Base-by-base conservation (phyloP, 2,329 filamentous ascomycete genomes). In the Xylaria sp. region DNA sequence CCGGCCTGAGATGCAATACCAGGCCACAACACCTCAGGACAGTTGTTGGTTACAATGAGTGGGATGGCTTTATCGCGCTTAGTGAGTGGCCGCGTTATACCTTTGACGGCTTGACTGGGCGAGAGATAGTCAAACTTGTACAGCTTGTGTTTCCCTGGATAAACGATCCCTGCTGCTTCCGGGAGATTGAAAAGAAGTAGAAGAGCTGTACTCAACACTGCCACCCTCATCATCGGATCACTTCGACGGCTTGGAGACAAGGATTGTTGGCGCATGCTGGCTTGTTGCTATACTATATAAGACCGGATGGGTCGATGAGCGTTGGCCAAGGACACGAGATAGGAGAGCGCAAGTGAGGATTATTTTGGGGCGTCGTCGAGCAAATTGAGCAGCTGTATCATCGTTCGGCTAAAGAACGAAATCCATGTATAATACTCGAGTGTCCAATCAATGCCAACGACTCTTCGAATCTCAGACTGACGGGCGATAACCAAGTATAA, bases 1-100 rank as follows among this genome's bases (percentile, higher is more conserved):
- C 93, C 93, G 56, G 87, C 85, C 76, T 94, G 91, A 0, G 92
- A 94, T 15, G 87, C 86, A 68, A 96, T 88, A 10, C 89, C 93
- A 1, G 93, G 93, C 87, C 91, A 95, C 71, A 96, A 89, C 0
- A 86, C 89, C 23, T 91, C 87, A 10, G 84, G 83, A 76, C 93
- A 97, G 65, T 86, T 85, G 80, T 95, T 97, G 67, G 89, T 90
- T 65, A 96, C 83, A 7, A 89, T 83, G 31, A 96, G 82, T 7
- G 91, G 90, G 48, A 89, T 77, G 12, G 77, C 57, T 28, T 73
- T 76, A 18, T 77, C 75, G 58, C 72, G 71, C 60, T 77, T 79
- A 55, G 77, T 75, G 62, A 78, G 64, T 15, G 74, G 69, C 23
- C 72, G 72, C 33, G 64, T 74, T 46, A 74, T 74, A 25, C 73